Percentiles rank a stretch among this genome's conserved stretches.
Conservation (phyloP, 2,329 filamentous ascomycete species). For the Venturia oleaginea region DNA sequence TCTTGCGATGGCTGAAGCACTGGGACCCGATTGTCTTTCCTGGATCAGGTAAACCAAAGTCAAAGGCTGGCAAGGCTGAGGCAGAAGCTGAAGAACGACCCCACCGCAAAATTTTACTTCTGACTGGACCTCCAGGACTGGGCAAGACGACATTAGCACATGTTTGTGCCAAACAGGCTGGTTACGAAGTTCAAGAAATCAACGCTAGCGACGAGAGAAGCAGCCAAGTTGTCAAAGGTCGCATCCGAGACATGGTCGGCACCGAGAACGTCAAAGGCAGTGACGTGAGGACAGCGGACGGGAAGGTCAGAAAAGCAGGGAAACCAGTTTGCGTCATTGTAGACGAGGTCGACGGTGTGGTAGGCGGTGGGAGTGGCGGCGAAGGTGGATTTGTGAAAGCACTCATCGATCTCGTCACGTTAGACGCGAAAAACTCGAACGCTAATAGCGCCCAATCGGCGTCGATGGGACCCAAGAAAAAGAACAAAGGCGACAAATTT, state of each 20-base stretch:
- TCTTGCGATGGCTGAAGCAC: conserved; percentile 84
- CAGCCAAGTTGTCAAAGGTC: conserved; percentile 76
- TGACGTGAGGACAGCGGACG: conserved; percentile 43
- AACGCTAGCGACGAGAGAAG: conserved; percentile 96
- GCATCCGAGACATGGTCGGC: conserved; percentile 83
- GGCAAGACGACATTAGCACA: conserved; percentile 96
- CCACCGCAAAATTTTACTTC: conserved; percentile 78
- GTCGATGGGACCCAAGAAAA: conserved; percentile 36
- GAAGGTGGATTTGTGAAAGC: conserved; percentile 96
- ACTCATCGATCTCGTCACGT: conserved; percentile 76
- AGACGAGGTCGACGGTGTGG: conserved; percentile 93
- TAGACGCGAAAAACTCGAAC: conserved; percentile 72
- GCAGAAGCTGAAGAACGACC: conserved; percentile 59
- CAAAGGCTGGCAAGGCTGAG: conserved; percentile 25
- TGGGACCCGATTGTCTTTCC: conserved; percentile 95
- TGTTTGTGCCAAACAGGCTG: conserved; percentile 88
- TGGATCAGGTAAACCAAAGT: conserved; percentile 53
- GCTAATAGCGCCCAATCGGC: conserved; percentile 17
- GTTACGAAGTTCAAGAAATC: conserved; percentile 94
- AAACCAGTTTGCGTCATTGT: conserved; percentile 89
- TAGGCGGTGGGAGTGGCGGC: conserved; percentile 57
- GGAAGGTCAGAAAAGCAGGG: conserved; percentile 60
- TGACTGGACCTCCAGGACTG: conserved; percentile 85
- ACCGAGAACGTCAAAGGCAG: conserved; percentile 84
- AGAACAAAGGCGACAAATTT: conserved; percentile 78